Conservation (phyloP, 2,329 filamentous ascomycete genomes). For the Alternaria postmessia region DNA sequence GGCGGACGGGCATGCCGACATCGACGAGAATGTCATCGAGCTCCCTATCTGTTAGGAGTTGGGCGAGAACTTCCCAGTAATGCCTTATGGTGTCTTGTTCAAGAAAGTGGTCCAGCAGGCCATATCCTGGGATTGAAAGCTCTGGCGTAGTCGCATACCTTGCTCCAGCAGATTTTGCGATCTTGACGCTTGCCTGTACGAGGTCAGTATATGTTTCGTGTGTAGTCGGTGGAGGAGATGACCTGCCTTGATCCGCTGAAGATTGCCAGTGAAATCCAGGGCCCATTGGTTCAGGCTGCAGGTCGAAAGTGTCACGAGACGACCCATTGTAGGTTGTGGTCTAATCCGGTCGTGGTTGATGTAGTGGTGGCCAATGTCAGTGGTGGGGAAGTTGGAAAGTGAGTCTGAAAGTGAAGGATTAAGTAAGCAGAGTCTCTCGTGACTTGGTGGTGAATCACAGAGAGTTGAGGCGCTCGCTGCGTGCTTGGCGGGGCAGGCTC, state of each 20-base stretch:
- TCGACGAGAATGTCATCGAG: constrained; percentile 65
- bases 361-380: background rate
- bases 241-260: constrained; percentile 63
- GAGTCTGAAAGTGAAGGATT: too few relatives aligned
- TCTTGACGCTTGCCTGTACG: constrained; percentile 59
- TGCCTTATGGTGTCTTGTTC: constrained; percentile 34
- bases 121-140: constrained; percentile 43
- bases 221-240: background rate
- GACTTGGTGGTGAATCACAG: too few relatives aligned
- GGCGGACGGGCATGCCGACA: constrained; percentile 57
- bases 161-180: constrained; percentile 6
- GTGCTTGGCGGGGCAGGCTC: background rate
- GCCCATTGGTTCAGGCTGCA: constrained; percentile 43
- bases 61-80: constrained; percentile 65
- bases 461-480: background rate
- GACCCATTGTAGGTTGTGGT: constrained; percentile 14
- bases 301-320: constrained; percentile 40
- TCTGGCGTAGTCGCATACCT: constrained; percentile 8
- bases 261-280: constrained; percentile 62
- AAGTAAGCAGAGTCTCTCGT: too few relatives aligned
- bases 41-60: constrained; percentile 67
- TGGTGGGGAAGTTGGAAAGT: too few relatives aligned
- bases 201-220: background rate
- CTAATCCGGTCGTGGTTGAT: too few relatives aligned
- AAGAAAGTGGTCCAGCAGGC: constrained; percentile 66